A percentile compares a stretch with the other conserved stretches of the same genome.
Conservation (phyloP, 805 yeast genomes). For the Cyberlindnera mississippiensis region DNA sequence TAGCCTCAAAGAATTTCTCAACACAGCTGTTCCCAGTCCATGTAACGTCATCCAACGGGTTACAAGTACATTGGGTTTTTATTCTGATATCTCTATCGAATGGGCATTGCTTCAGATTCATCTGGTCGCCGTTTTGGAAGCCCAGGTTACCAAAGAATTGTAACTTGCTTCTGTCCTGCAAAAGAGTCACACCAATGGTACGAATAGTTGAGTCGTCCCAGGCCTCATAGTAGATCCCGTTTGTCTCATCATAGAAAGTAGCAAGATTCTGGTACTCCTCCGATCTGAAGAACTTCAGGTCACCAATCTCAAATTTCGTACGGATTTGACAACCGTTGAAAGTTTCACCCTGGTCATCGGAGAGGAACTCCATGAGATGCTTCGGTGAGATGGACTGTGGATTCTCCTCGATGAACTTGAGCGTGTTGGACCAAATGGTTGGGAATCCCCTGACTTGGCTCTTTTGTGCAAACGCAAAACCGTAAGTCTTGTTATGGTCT, state of each 20-base stretch:
- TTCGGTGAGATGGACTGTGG: constrained; percentile 57
- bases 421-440: constrained; percentile 72
- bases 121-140: constrained; percentile 59
- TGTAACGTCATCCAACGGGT: constrained; percentile 66
- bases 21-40: constrained; percentile 61
- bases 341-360: constrained; percentile 62
- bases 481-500: constrained; percentile 50
- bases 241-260: constrained; percentile 60
- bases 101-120: constrained; percentile 59
- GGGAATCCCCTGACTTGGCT: constrained; percentile 70
- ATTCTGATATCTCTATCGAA: constrained; percentile 53
- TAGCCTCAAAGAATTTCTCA: constrained; percentile 46
- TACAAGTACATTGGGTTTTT: constrained; percentile 67
- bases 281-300: constrained; percentile 67
- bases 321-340: constrained; percentile 88
- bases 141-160: constrained; percentile 82
- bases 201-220: constrained; percentile 94
- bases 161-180: constrained; percentile 57
- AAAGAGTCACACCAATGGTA: constrained; percentile 73
- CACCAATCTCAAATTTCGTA: constrained; percentile 82
- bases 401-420: constrained; percentile 54
- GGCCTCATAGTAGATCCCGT: constrained; percentile 84
- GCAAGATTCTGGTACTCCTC: constrained; percentile 67
- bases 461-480: constrained; percentile 60
- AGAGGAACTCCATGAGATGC: constrained; percentile 66